Evolutionary conservation across 148 eudicot species (phyloP).

Genomic region (Rhododendron ovatum): DNA sequence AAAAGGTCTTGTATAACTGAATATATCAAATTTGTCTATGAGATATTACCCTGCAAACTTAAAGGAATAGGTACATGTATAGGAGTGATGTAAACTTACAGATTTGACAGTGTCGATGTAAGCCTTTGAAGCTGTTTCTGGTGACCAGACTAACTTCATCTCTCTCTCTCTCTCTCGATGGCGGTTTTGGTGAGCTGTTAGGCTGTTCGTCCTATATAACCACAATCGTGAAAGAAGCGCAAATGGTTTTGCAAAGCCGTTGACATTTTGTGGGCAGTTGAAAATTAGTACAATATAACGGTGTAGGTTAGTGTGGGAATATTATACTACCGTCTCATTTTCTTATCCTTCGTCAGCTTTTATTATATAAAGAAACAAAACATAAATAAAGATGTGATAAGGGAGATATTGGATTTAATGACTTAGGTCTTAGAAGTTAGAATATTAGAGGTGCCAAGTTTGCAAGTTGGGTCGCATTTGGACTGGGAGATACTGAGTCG

Average conservation of each 20-base stretch:
- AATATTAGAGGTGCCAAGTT: neutral
- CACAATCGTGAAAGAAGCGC: no score
- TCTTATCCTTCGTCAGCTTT: neutral
- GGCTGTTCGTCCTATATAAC: neutral
- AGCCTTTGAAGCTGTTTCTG: conserved; percentile 36
- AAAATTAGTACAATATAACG: neutral
- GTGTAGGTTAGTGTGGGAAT: neutral
- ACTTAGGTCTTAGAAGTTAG: neutral
- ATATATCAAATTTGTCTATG: neutral
- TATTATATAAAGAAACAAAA: neutral
- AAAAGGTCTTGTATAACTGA: neutral
- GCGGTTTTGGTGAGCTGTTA: neutral
- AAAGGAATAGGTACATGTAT: neutral
- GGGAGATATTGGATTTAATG: neutral
- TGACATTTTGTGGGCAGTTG: neutral
- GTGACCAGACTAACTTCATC: conserved; percentile 48
- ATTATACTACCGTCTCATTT: neutral
- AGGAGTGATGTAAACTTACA: conserved; percentile 20
- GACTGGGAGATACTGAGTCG: neutral
- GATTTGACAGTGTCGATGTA: conserved; percentile 36
- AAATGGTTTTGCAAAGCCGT: conserved; percentile 1
- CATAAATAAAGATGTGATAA: neutral
- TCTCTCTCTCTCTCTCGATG: neutral
- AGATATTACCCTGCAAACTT: neutral
- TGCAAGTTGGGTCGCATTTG: neutral